Percentiles rank a stretch among this genome's conserved stretches.
Conservation (phyloP, 441 rosid genomes). For the Syzygium malaccense region DNA sequence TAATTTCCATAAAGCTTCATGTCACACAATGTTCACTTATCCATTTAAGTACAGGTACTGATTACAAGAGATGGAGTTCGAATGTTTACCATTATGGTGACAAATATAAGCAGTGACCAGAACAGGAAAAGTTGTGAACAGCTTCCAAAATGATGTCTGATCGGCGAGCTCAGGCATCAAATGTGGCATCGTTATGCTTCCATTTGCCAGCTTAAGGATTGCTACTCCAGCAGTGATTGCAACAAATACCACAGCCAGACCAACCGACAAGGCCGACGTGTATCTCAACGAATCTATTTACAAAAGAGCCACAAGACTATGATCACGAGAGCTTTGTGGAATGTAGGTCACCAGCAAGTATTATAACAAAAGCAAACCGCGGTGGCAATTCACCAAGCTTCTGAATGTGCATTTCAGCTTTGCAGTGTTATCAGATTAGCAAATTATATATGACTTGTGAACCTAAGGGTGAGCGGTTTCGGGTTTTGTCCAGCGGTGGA, state of each 20-base stretch:
- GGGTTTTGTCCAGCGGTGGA: too few species aligned
- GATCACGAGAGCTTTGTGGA: not conserved
- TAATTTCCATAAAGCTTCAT: not conserved
- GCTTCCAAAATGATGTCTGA: constrained; percentile 67
- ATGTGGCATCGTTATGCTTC: constrained; percentile 75
- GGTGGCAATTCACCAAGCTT: not conserved
- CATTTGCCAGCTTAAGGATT: constrained; percentile 57
- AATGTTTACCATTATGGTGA: constrained; percentile 77
- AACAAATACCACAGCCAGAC: constrained; percentile 80
- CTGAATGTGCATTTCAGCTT: not conserved
- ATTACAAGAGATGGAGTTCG: not conserved
- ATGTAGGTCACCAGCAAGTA: not conserved
- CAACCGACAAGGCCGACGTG: constrained; percentile 91
- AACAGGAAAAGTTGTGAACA: constrained; percentile 88
- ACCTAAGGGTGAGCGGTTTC: too few species aligned
- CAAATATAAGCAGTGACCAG: constrained; percentile 94
- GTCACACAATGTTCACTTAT: not conserved
- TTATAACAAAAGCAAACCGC: not conserved
- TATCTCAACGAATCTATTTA: constrained; percentile 74
- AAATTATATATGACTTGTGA: not conserved
- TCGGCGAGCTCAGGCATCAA: constrained; percentile 71
- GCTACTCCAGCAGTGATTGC: constrained; percentile 79
- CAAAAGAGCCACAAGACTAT: not conserved
- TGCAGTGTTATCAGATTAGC: not conserved
- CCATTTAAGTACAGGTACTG: not conserved